Percentiles rank a stretch among this genome's conserved stretches.
These are phyloP conservation scores for Epichloe gansuensis DNA, from an alignment of 2,329 filamentous ascomycete species.

Conservation along the genomic window DNA sequence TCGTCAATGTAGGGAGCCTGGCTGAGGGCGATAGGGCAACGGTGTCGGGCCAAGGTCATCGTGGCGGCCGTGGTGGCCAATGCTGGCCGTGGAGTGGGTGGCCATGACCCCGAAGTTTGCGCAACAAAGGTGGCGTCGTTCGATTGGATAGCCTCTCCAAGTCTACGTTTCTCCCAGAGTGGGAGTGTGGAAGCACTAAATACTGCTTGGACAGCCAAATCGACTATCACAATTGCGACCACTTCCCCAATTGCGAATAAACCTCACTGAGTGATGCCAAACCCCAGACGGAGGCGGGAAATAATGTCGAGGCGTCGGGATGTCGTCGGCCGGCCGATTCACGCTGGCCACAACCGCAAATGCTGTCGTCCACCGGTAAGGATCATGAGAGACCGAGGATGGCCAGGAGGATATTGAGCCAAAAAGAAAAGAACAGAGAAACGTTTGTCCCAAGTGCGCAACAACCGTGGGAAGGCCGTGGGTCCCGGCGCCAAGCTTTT, in stretches of 20 bases:
- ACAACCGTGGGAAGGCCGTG: neutral
- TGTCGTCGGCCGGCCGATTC: neutral
- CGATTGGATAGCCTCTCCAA: neutral
- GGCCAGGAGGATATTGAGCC: neutral
- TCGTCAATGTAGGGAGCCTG: slow-evolving; percentile 80
- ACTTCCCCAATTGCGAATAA: neutral
- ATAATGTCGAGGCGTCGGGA: neutral
- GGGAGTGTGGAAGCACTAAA: neutral
- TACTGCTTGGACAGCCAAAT: neutral
- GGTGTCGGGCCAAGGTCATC: slow-evolving; percentile 14
- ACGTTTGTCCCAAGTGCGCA: neutral
- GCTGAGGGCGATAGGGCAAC: slow-evolving; percentile 34
- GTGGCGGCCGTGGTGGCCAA: slow-evolving; percentile 18
- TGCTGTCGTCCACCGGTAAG: neutral
- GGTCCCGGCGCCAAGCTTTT: neutral
- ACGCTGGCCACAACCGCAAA: neutral
- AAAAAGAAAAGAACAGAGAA: neutral
- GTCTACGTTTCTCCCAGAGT: neutral
- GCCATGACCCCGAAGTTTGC: slow-evolving; percentile 17
- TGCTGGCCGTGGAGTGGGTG: slow-evolving; percentile 15
- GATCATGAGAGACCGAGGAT: neutral
- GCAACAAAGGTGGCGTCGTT: neutral
- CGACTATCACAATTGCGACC: neutral
- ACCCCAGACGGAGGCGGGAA: neutral
- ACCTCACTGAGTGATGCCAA: neutral